Evolutionary conservation across 2,329 filamentous ascomycete species (phyloP).

Genomic region (Sporothrix globosa): DNA sequence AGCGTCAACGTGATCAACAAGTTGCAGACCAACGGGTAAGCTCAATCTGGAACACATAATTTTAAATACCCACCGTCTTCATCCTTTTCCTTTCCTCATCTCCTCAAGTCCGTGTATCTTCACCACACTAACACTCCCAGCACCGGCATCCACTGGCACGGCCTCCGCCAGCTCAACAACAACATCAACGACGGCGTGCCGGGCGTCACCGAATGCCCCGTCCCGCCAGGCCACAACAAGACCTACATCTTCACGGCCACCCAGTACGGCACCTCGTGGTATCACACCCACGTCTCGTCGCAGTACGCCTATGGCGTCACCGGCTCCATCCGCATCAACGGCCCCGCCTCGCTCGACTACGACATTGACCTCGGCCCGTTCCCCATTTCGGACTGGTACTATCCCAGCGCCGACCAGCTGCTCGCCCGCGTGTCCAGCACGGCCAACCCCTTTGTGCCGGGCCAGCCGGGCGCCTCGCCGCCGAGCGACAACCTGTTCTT

Average conservation of each 20-base stretch:
- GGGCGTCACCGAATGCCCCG: constrained; percentile 51
- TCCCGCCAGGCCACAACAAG: constrained; percentile 43
- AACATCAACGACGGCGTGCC: constrained; percentile 51
- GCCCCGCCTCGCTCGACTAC: constrained; percentile 46
- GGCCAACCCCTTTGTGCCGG: constrained; percentile 30
- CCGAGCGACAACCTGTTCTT: constrained; percentile 49
- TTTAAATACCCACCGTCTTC: background rate
- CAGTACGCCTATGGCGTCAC: constrained; percentile 56
- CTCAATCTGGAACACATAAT: background rate
- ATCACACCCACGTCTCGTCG: constrained; percentile 54
- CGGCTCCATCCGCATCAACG: constrained; percentile 55
- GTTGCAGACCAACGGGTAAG: constrained; percentile 4
- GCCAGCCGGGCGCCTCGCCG: constrained; percentile 36
- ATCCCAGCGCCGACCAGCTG: constrained; percentile 48
- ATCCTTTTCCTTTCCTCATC: no score
- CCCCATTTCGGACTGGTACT: constrained; percentile 59
- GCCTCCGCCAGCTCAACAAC: constrained; percentile 50
- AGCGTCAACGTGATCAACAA: constrained; percentile 3
- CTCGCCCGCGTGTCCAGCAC: constrained; percentile 42
- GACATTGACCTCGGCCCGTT: constrained; percentile 58
- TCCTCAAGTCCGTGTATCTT: no score
- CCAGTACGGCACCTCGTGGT: constrained; percentile 49
- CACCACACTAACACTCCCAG: constrained; percentile 27
- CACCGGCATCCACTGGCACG: constrained; percentile 55
- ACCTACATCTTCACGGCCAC: constrained; percentile 45